These are phyloP conservation scores for Coniosporium tulheliwenetii DNA, from an alignment of 2,329 filamentous ascomycete species.

Conservation along the genomic window DNA sequence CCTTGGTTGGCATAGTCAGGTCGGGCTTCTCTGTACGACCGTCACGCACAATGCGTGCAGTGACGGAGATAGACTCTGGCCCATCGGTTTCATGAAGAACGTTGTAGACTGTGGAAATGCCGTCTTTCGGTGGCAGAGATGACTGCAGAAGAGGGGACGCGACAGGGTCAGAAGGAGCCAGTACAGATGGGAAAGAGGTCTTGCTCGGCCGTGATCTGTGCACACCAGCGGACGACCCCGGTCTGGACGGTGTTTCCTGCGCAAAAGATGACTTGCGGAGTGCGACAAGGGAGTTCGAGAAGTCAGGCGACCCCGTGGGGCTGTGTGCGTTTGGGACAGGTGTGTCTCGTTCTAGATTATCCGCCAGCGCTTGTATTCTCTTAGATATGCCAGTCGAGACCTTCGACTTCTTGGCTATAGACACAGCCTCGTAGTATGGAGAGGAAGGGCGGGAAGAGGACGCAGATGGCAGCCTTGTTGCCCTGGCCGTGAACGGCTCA, in stretches of 20 bases:
- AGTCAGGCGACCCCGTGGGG: conserved; percentile 6
- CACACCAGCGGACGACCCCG: neutral
- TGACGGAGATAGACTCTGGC: conserved; percentile 75
- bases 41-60: conserved; percentile 66
- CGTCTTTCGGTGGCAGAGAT: conserved; percentile 5
- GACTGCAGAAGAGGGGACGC: neutral
- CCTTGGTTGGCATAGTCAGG: conserved; percentile 32
- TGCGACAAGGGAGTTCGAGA: conserved; percentile 15
- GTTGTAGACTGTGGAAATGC: conserved; percentile 21
- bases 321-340: conserved; percentile 1
- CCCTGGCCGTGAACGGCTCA: neutral
- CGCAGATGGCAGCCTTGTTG: no score
- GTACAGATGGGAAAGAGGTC: conserved; percentile 10
- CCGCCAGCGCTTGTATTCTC: conserved; percentile 84
- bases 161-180: neutral
- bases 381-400: conserved; percentile 85
- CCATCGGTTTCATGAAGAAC: conserved; percentile 22
- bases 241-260: neutral
- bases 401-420: conserved; percentile 55
- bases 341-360: conserved; percentile 42
- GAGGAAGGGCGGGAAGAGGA: neutral
- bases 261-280: conserved; percentile 22
- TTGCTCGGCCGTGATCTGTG: neutral
- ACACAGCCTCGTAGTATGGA: conserved; percentile 8
- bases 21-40: conserved; percentile 19